Evolutionary conservation across 2,329 filamentous ascomycete species (phyloP).

Genomic region (Pseudocercospora fijiensis): DNA sequence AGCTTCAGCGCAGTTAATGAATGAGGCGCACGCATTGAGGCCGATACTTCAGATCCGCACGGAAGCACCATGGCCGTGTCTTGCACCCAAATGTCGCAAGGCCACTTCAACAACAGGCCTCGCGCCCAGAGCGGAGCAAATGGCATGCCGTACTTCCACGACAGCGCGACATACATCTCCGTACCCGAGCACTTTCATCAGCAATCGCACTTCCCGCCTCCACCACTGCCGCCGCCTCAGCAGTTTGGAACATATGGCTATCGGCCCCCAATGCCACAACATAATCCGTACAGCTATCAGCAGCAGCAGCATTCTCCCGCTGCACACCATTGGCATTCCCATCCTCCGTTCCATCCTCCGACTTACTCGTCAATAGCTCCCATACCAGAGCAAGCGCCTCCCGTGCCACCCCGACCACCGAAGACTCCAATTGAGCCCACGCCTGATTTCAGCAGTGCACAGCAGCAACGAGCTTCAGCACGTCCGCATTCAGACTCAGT

Average conservation of each 20-base stretch:
- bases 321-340: constrained; percentile 6
- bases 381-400: constrained; percentile 5
- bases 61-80: constrained; percentile 19
- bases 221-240: not conserved
- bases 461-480: not conserved
- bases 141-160: constrained; percentile 12
- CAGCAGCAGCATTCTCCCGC: constrained; percentile 8
- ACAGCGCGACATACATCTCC: constrained; percentile 11
- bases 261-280: not conserved
- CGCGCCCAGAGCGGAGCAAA: constrained; percentile 4
- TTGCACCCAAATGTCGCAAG: constrained; percentile 11
- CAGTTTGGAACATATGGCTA: constrained; percentile 3
- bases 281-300: not conserved
- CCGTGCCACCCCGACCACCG: constrained; percentile 12
- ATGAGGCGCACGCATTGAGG: not conserved
- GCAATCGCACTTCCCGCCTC: constrained; percentile 6
- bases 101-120: constrained; percentile 3
- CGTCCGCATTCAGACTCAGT: constrained; percentile 1
- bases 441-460: not conserved
- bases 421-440: constrained; percentile 2
- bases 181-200: constrained; percentile 16
- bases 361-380: not conserved
- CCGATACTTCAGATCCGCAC: not conserved
- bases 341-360: not conserved
- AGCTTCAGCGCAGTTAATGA: not conserved